These are phyloP conservation scores for Xylariomycetidae sp. DNA, from an alignment of 2,329 filamentous ascomycete species.

Conservation along the genomic window DNA sequence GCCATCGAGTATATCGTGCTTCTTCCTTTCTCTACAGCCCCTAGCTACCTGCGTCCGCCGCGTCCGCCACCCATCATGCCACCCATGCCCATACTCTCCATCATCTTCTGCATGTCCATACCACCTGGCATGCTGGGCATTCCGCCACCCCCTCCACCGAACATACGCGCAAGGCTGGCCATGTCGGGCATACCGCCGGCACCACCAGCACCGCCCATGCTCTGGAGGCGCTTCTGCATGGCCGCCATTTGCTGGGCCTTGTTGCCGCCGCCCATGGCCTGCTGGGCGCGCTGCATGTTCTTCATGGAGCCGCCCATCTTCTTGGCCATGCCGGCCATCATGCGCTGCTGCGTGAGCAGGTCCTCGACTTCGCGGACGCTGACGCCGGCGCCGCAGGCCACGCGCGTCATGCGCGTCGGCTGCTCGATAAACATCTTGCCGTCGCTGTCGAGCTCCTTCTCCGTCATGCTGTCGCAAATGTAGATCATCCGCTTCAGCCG, in stretches of 20 bases:
- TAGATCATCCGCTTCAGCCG: slow-evolving; percentile 99
- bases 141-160: slow-evolving; percentile 61
- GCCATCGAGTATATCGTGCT: too few relatives aligned
- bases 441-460: slow-evolving; percentile 90
- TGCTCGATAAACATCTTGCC: slow-evolving; percentile 92
- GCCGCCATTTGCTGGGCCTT: slow-evolving; percentile 91
- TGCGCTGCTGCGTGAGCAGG: slow-evolving; percentile 91
- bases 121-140: slow-evolving; percentile 58
- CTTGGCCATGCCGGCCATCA: slow-evolving; percentile 99
- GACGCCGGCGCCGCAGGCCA: slow-evolving; percentile 85
- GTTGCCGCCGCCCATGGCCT: slow-evolving; percentile 84
- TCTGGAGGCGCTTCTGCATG: slow-evolving; percentile 92
- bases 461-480: slow-evolving; percentile 97
- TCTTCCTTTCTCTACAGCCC: too few relatives aligned
- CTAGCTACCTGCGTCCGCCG: slow-evolving; percentile 23
- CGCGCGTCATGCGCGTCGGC: slow-evolving; percentile 84
- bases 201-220: slow-evolving; percentile 73
- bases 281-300: slow-evolving; percentile 92
- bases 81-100: slow-evolving; percentile 64
- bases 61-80: slow-evolving; percentile 39
- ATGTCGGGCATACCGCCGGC: slow-evolving; percentile 72
- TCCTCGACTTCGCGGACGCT: slow-evolving; percentile 92
- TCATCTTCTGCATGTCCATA: slow-evolving; percentile 75
- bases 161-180: slow-evolving; percentile 85
- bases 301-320: slow-evolving; percentile 98